These are phyloP conservation scores for Gentiana macrophylla DNA, from an alignment of 257 asterid genomes.

Conservation along the genomic window DNA sequence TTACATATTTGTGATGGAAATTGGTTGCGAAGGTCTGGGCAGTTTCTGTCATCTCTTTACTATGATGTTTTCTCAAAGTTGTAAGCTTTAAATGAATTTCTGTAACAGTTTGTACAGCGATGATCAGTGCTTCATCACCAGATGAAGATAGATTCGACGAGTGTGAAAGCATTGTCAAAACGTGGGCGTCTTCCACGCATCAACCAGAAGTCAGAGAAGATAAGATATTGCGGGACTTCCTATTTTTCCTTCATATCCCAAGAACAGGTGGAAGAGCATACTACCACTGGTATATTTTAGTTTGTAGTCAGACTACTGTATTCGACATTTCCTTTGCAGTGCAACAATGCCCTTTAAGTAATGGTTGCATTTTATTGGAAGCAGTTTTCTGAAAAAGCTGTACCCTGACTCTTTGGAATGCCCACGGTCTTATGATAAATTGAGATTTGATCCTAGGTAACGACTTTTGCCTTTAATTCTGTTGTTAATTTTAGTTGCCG, in stretches of 20 bases:
- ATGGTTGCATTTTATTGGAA: constrained; percentile 5
- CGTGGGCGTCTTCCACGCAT: constrained; percentile 76
- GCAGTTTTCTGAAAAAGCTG: constrained; percentile 83
- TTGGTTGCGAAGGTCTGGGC: too few species aligned
- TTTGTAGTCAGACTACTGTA: background rate
- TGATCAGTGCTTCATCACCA: constrained; percentile 25
- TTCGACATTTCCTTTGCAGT: background rate
- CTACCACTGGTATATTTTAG: constrained; percentile 61
- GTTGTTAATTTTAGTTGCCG: too few species aligned
- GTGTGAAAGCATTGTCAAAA: constrained; percentile 61
- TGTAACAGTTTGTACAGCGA: constrained; percentile 28
- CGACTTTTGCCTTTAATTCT: background rate
- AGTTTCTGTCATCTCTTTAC: background rate
- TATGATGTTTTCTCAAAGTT: background rate
- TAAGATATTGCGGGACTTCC: constrained; percentile 62
- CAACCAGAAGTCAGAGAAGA: constrained; percentile 46
- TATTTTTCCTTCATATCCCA: constrained; percentile 93
- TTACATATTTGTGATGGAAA: too few species aligned
- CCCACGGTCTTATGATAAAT: constrained; percentile 92
- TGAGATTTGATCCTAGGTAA: constrained; percentile 87
- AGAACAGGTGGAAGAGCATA: constrained; percentile 97
- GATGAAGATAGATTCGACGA: constrained; percentile 33
- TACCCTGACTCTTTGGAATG: constrained; percentile 62
- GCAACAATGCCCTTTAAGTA: background rate
- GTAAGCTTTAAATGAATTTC: constrained; percentile 2